phyloP scores from a whole-genome alignment of 2,329 filamentous ascomycete species.

The Septoria linicola region DNA sequence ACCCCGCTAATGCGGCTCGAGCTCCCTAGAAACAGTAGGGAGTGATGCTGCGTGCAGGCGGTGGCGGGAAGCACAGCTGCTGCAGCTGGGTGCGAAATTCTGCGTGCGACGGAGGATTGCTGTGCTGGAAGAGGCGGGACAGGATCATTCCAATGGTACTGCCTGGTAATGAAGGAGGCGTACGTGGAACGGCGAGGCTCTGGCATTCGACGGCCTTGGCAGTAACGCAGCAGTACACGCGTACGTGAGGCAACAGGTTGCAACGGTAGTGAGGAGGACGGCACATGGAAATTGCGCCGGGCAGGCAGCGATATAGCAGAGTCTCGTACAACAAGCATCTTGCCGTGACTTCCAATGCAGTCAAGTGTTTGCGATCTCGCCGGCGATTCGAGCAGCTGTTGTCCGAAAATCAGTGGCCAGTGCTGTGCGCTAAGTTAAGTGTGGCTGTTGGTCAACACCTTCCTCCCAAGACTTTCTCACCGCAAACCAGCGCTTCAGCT shows the following conservation, averaged over 20 bases:
- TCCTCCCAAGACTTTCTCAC: constrained; percentile 12
- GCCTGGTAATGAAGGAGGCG: not conserved
- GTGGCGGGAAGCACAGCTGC: constrained; percentile 6
- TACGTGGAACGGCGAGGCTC: not conserved
- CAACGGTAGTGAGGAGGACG: not conserved
- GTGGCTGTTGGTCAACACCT: constrained; percentile 9
- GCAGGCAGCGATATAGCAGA: constrained; percentile 5
- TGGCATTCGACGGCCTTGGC: constrained; percentile 7
- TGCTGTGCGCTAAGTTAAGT: too few species aligned
- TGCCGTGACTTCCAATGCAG: not conserved
- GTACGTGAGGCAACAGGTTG: constrained; percentile 8
- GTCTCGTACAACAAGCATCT: not conserved
- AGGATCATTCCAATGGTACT: too few species aligned
- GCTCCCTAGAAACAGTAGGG: constrained; percentile 5
- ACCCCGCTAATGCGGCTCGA: constrained; percentile 16
- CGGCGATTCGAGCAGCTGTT: constrained; percentile 8
- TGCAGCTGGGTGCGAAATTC: constrained; percentile 12
- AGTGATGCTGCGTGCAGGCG: not conserved
- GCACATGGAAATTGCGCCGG: not conserved
- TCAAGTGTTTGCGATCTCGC: constrained; percentile 3
- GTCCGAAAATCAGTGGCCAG: constrained; percentile 5
- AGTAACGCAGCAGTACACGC: constrained; percentile 4
- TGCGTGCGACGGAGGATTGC: constrained; percentile 6
- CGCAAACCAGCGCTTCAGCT: constrained; percentile 6
- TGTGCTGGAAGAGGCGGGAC: not conserved